phyloP scores from a whole-genome alignment of 2,329 filamentous ascomycete genomes.

The Allantophomopsis cytisporea region DNA sequence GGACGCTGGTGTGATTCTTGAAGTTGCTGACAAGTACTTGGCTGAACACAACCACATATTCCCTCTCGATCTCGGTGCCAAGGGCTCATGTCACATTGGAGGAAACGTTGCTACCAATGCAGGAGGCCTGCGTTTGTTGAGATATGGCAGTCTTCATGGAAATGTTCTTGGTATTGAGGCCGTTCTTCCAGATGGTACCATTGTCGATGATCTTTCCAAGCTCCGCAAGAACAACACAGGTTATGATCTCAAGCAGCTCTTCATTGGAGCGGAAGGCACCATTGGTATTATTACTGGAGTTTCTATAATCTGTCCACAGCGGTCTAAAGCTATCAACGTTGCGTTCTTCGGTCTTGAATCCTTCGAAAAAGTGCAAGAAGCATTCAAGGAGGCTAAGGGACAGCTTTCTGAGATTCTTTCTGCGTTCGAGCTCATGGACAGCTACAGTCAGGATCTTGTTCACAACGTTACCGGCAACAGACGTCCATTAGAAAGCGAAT shows the following conservation, averaged over 20 bases:
- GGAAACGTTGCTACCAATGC: slow-evolving; percentile 95
- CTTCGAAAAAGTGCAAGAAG: slow-evolving; percentile 75
- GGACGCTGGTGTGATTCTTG: slow-evolving; percentile 84
- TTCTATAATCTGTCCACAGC: slow-evolving; percentile 78
- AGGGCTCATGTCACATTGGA: slow-evolving; percentile 92
- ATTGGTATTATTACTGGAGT: slow-evolving; percentile 88
- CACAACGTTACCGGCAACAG: slow-evolving; percentile 61
- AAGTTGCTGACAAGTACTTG: slow-evolving; percentile 76
- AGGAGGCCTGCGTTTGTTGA: slow-evolving; percentile 74
- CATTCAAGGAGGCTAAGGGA: slow-evolving; percentile 78
- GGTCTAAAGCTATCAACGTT: slow-evolving; percentile 81
- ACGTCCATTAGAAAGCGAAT: slow-evolving; percentile 65
- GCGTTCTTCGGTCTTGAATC: slow-evolving; percentile 87
- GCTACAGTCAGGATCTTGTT: slow-evolving; percentile 66
- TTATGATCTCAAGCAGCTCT: slow-evolving; percentile 92
- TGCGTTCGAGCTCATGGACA: slow-evolving; percentile 96
- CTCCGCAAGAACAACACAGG: slow-evolving; percentile 98
- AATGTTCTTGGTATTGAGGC: slow-evolving; percentile 87
- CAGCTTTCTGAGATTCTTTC: slow-evolving; percentile 92
- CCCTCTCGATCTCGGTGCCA: slow-evolving; percentile 92
- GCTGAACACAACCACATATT: slow-evolving; percentile 80
- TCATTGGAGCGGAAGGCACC: slow-evolving; percentile 91
- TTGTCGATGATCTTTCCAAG: slow-evolving; percentile 77
- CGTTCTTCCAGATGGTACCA: slow-evolving; percentile 83
- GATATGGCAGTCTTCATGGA: slow-evolving; percentile 91